A percentile compares a stretch with the other conserved stretches of the same genome.
phyloP scores from a whole-genome alignment of 805 yeast species.

The Lachancea nothofagi region DNA sequence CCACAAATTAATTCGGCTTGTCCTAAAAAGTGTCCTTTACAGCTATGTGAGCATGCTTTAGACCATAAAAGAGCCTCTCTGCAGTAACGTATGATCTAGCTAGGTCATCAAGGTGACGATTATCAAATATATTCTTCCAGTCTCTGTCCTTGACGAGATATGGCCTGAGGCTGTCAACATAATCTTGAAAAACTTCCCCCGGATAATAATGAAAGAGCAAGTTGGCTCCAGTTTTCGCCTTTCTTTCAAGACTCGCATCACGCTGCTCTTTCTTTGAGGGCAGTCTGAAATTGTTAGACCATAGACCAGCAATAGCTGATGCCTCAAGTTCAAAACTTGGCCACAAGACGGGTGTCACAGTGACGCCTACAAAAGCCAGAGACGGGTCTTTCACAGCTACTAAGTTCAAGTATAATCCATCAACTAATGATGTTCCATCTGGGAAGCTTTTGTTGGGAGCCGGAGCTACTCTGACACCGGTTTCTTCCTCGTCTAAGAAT shows the following conservation, averaged over 20 bases:
- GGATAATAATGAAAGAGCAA: constrained; percentile 36
- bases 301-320: constrained; percentile 54
- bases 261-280: constrained; percentile 40
- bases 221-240: constrained; percentile 20
- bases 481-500: constrained; percentile 11
- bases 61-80: no score
- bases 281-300: constrained; percentile 39
- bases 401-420: constrained; percentile 41
- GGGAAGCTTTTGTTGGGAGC: constrained; percentile 8
- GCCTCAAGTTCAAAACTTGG: constrained; percentile 47
- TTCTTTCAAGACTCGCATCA: constrained; percentile 31
- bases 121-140: no score
- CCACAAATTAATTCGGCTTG: no score
- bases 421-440: constrained; percentile 28
- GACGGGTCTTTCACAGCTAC: constrained; percentile 42
- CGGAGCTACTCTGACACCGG: background rate
- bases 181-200: no score
- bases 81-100: no score
- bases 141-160: no score
- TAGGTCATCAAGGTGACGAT: no score
- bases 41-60: no score
- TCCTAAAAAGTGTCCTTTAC: no score
- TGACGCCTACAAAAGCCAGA: constrained; percentile 40
- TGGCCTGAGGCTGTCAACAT: no score
- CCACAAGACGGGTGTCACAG: constrained; percentile 41